These are phyloP conservation scores for Logfia minima DNA, from an alignment of 129 eudicot species.

Conservation along the genomic window DNA sequence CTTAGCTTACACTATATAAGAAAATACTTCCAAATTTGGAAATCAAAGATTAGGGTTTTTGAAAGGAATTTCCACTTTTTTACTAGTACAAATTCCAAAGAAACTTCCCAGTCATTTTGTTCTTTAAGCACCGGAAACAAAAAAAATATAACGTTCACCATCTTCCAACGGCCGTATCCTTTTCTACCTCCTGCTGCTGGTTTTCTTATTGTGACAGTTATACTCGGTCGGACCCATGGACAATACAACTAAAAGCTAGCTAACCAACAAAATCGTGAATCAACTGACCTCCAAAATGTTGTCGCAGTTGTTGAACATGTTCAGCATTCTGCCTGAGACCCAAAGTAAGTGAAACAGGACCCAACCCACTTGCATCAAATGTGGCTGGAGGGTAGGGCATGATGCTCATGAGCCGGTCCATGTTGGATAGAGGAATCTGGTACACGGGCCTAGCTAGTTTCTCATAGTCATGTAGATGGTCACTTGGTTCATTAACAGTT, in stretches of 20 bases:
- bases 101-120: slow-evolving; percentile 9
- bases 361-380: slow-evolving; percentile 58
- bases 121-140: slow-evolving; percentile 18
- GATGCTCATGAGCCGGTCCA: slow-evolving; percentile 58
- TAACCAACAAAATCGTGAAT: slow-evolving; percentile 76
- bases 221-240: neutral
- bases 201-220: slow-evolving; percentile 21
- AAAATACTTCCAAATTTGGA: slow-evolving; percentile 21
- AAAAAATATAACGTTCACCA: slow-evolving; percentile 15
- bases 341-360: slow-evolving; percentile 80
- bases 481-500: slow-evolving; percentile 20
- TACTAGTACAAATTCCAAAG: slow-evolving; percentile 25
- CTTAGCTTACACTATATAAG: slow-evolving; percentile 8
- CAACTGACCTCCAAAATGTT: slow-evolving; percentile 73
- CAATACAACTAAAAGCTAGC: slow-evolving; percentile 31
- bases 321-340: slow-evolving; percentile 83
- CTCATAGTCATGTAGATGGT: slow-evolving; percentile 45
- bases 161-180: slow-evolving; percentile 24
- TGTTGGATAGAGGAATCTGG: slow-evolving; percentile 43
- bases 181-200: slow-evolving; percentile 17
- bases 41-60: slow-evolving; percentile 31
- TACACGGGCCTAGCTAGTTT: slow-evolving; percentile 53
- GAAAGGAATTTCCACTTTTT: slow-evolving; percentile 21
- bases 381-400: slow-evolving; percentile 56
- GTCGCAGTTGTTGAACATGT: slow-evolving; percentile 49